A percentile compares a stretch with the other conserved stretches of the same genome.
Conservation (phyloP, 768 basidiomycete species). For the Boletus rubropictus region DNA sequence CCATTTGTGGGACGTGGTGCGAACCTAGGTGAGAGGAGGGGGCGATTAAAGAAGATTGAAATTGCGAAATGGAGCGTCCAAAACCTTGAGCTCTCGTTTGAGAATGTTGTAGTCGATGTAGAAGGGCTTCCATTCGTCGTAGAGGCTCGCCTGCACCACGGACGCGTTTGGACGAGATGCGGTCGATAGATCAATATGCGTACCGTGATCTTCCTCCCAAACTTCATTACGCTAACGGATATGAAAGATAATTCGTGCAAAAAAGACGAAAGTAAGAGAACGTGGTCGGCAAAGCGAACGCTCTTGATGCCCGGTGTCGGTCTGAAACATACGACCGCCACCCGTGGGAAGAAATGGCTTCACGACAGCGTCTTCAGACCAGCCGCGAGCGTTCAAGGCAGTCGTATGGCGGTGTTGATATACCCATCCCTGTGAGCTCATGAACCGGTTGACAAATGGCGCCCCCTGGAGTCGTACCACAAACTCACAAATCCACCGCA, state of each 20-base stretch:
- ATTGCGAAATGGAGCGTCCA: neutral
- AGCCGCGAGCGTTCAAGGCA: neutral
- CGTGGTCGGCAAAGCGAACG: neutral
- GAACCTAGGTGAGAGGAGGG: conserved; percentile 28
- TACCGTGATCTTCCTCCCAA: conserved; percentile 72
- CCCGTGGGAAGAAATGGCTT: conserved; percentile 9
- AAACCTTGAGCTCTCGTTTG: conserved; percentile 85
- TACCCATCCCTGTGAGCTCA: neutral
- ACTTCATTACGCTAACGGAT: conserved; percentile 54
- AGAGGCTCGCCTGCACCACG: conserved; percentile 61
- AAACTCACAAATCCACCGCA: conserved; percentile 7
- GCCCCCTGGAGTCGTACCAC: conserved; percentile 10
- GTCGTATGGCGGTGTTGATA: conserved; percentile 5
- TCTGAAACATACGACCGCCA: neutral
- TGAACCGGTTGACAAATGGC: conserved; percentile 1
- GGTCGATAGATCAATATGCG: conserved; percentile 13
- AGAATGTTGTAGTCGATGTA: conserved; percentile 88
- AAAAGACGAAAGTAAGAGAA: neutral
- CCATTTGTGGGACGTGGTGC: conserved; percentile 61
- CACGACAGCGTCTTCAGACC: too few species aligned
- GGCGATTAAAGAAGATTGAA: neutral
- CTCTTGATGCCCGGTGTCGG: neutral
- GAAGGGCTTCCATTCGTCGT: conserved; percentile 85
- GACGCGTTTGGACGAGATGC: neutral
- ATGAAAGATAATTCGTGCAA: neutral